Percentiles rank a stretch among this genome's conserved stretches.
These are phyloP conservation scores for Auricularia sp. DNA, from an alignment of 768 basidiomycete species.

Conservation along the genomic window DNA sequence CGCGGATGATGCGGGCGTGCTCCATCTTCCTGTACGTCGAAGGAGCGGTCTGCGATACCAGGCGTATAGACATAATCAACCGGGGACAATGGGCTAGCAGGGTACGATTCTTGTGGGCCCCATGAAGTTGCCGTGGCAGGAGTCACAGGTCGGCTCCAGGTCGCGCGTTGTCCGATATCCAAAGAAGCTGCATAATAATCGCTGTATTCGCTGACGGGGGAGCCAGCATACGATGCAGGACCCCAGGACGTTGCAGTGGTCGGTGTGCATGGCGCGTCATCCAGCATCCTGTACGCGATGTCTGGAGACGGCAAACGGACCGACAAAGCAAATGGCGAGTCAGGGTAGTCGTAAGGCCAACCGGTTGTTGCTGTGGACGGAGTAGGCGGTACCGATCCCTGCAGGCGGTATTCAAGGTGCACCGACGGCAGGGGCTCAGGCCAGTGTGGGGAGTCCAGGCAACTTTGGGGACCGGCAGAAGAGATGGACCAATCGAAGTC, in stretches of 20 bases:
- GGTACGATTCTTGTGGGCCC: slow-evolving; percentile 37
- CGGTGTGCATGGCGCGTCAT: slow-evolving; percentile 9
- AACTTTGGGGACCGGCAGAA: slow-evolving; percentile 49
- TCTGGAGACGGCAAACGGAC: slow-evolving; percentile 20
- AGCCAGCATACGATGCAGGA: slow-evolving; percentile 24
- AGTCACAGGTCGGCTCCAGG: slow-evolving; percentile 31
- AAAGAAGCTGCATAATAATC: slow-evolving; percentile 26
- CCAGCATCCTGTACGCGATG: slow-evolving; percentile 23
- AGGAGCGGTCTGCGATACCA: slow-evolving; percentile 30
- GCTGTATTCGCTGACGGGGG: slow-evolving; percentile 1
- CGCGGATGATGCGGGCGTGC: not conserved
- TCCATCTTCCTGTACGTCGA: slow-evolving; percentile 17
- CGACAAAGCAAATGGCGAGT: slow-evolving; percentile 11
- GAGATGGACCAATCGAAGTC: slow-evolving; percentile 66
- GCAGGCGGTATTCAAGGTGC: slow-evolving; percentile 32
- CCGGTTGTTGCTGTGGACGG: slow-evolving; percentile 21
- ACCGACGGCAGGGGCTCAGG: slow-evolving; percentile 40
- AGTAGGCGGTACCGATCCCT: slow-evolving; percentile 48
- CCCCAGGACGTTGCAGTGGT: slow-evolving; percentile 38
- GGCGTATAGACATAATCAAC: slow-evolving; percentile 29
- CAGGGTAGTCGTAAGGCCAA: slow-evolving; percentile 13
- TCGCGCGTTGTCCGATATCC: slow-evolving; percentile 30
- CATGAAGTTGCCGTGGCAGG: slow-evolving; percentile 40
- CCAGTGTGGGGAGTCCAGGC: slow-evolving; percentile 26
- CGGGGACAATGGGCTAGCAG: slow-evolving; percentile 28